A percentile compares a stretch with the other conserved stretches of the same genome.
Conservation (phyloP, 495 filamentous ascomycete species). For the Podospora appendiculata region DNA sequence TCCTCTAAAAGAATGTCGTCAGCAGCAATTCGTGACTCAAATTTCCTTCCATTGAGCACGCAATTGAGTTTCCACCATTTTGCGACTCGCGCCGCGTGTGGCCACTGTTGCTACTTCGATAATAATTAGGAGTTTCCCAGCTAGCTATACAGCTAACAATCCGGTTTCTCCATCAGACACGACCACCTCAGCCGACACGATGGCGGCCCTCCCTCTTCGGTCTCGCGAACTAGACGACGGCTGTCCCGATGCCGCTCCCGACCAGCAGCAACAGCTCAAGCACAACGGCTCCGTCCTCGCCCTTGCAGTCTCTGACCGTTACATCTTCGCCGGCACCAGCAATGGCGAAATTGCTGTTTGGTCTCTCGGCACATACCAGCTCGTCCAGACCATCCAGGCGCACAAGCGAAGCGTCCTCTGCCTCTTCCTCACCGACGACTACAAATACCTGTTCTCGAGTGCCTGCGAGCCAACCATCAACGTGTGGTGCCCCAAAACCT, state of each 20-base stretch:
- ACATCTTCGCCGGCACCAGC: slow-evolving; percentile 83
- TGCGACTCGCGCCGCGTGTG: too few relatives aligned
- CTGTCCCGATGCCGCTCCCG: slow-evolving; percentile 37
- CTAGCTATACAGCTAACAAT: too few relatives aligned
- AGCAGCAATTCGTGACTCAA: background rate
- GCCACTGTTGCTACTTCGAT: background rate
- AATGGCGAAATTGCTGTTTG: slow-evolving; percentile 87
- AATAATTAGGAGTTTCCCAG: background rate
- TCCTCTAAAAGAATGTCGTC: slow-evolving; percentile 8
- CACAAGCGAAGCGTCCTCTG: slow-evolving; percentile 87
- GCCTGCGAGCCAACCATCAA: slow-evolving; percentile 92
- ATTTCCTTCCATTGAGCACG: background rate
- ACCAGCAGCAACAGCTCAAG: slow-evolving; percentile 58
- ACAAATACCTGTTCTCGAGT: slow-evolving; percentile 77
- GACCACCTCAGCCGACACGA: slow-evolving; percentile 5
- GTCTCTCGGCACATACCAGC: slow-evolving; percentile 79
- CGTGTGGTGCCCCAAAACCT: slow-evolving; percentile 48
- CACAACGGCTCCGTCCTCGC: slow-evolving; percentile 68
- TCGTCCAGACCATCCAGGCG: slow-evolving; percentile 65
- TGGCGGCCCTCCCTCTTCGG: slow-evolving; percentile 37
- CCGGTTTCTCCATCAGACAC: background rate
- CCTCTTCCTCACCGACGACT: slow-evolving; percentile 68
- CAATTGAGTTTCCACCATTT: background rate
- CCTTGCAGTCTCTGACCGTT: slow-evolving; percentile 53
- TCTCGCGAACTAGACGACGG: slow-evolving; percentile 27